Conservation (phyloP, 352 stramenopile genomes). For the Blastocystis sp. region DNA sequence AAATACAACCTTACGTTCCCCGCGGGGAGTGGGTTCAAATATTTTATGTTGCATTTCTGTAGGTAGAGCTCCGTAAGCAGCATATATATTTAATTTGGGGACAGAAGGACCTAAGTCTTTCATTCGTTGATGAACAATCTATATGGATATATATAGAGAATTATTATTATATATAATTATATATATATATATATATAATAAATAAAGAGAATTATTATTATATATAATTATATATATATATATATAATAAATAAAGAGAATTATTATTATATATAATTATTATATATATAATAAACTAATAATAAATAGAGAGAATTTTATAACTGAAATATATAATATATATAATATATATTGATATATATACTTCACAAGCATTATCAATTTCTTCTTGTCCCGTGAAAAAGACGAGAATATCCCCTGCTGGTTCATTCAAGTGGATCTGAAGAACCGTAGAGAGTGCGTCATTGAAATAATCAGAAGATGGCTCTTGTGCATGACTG, state of each 20-base stretch:
- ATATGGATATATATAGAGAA: constrained; percentile 82
- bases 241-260: too few species aligned
- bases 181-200: constrained; percentile 58
- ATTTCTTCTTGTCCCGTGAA: constrained; percentile 70
- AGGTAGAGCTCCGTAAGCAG: constrained; percentile 84
- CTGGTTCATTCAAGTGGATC: constrained; percentile 87
- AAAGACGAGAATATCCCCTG: constrained; percentile 94
- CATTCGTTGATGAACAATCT: constrained; percentile 54
- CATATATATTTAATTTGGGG: constrained; percentile 87
- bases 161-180: constrained; percentile 50
- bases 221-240: background rate
- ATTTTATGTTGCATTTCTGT: constrained; percentile 96
- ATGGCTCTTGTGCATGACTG: too few species aligned
- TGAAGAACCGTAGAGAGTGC: constrained; percentile 93
- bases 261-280: too few species aligned
- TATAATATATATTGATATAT: background rate
- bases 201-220: too few species aligned
- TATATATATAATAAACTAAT: too few species aligned
- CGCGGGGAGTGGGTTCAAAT: constrained; percentile 76
- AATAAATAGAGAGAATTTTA: constrained; percentile 6
- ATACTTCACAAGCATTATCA: constrained; percentile 37
- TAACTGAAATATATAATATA: background rate
- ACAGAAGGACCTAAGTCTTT: constrained; percentile 78
- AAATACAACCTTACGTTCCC: constrained; percentile 86
- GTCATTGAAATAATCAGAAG: constrained; percentile 89